Percentiles rank a stretch among this genome's conserved stretches.
Evolutionary conservation across 164 flowering plant genomes (phyloP).

Genomic region (Sedum album): DNA sequence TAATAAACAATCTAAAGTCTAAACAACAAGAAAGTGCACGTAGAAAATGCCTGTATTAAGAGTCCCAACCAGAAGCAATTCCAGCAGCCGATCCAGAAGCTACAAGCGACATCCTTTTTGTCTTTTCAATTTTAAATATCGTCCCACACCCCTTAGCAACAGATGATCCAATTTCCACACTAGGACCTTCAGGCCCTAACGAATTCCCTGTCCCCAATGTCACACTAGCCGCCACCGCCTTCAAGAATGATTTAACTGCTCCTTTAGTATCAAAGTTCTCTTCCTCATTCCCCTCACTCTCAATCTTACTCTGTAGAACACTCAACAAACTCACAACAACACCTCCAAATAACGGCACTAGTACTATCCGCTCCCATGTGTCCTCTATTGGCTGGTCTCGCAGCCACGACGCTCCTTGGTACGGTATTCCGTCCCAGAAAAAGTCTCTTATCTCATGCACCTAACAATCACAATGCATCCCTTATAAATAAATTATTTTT

Average conservation of each 20-base stretch:
- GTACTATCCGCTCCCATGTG: constrained; percentile 51
- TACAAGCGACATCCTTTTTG: constrained; percentile 51
- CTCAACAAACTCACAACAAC: constrained; percentile 54
- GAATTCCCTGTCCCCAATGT: constrained; percentile 94
- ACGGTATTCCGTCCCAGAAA: constrained; percentile 85
- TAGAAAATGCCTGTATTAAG: constrained; percentile 2
- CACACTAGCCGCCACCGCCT: constrained; percentile 70
- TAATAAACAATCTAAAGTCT: background rate
- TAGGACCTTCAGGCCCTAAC: constrained; percentile 96
- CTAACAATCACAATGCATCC: constrained; percentile 24
- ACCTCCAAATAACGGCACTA: constrained; percentile 79
- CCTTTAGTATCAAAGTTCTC: constrained; percentile 21
- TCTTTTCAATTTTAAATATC: constrained; percentile 30
- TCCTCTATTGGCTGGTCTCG: constrained; percentile 56
- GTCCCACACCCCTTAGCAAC: constrained; percentile 60
- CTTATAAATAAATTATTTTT: too few relatives aligned
- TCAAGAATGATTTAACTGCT: constrained; percentile 47
- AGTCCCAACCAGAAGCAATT: constrained; percentile 65
- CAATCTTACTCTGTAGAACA: constrained; percentile 25
- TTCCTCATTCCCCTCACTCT: constrained; percentile 15
- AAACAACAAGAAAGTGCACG: background rate
- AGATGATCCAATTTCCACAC: constrained; percentile 89
- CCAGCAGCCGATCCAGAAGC: constrained; percentile 99
- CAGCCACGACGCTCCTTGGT: constrained; percentile 82
- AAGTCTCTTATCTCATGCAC: constrained; percentile 78